These are phyloP conservation scores for Russula sp. DNA, from an alignment of 768 basidiomycete genomes.

Conservation along the genomic window DNA sequence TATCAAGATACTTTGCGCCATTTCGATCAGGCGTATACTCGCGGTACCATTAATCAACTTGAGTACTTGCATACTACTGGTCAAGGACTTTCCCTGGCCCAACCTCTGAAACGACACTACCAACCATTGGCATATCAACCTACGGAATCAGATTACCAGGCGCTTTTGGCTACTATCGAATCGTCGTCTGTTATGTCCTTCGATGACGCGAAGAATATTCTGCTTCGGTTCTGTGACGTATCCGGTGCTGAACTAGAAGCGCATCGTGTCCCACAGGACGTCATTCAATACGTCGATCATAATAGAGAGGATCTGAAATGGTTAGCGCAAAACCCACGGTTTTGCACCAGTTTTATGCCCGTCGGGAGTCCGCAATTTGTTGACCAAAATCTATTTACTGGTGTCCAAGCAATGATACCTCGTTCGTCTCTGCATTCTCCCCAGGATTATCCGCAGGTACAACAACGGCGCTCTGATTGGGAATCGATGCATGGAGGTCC, in stretches of 20 bases:
- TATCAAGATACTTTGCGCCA: constrained; percentile 12
- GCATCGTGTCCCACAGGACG: not conserved
- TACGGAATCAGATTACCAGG: constrained; percentile 13
- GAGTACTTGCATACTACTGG: not conserved
- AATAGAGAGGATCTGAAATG: constrained; percentile 8
- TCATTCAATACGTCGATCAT: constrained; percentile 2
- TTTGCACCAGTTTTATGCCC: not conserved
- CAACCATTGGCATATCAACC: constrained; percentile 6
- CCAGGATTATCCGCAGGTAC: constrained; percentile 8
- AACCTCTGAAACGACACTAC: not conserved
- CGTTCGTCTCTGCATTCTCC: not conserved
- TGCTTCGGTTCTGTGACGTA: constrained; percentile 8
- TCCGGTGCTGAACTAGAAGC: constrained; percentile 9
- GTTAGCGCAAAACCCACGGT: constrained; percentile 6
- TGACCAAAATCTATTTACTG: not conserved
- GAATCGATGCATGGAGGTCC: constrained; percentile 11
- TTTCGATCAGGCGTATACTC: constrained; percentile 15
- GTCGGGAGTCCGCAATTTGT: not conserved
- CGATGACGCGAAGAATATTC: not conserved
- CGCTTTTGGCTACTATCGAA: not conserved
- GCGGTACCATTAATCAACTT: not conserved
- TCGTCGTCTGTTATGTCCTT: not conserved
- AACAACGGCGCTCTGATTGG: constrained; percentile 11
- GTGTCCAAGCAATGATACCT: not conserved
- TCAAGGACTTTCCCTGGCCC: not conserved